phyloP scores from a whole-genome alignment of 176 grass and related monocot genomes.

The Cenchrus fungigraminus region DNA sequence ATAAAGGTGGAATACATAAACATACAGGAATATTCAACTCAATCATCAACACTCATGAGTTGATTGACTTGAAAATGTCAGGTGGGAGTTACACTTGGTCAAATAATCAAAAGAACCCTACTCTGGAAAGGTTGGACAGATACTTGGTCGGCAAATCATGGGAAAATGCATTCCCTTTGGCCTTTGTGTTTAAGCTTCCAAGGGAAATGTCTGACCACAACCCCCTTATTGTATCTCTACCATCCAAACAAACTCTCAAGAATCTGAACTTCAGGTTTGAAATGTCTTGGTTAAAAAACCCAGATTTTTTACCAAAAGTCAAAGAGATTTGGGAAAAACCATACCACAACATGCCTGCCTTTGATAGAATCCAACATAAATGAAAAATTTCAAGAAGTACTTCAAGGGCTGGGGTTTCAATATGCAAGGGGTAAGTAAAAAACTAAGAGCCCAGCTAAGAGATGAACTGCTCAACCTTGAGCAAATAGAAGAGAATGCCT shows the following conservation, averaged over 20 bases:
- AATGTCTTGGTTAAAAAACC: not conserved
- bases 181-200: fast-evolving
- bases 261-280: not conserved
- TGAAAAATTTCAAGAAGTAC: not conserved
- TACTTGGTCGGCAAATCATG: too few species aligned
- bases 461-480: not conserved
- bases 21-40: too few species aligned
- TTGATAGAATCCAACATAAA: not conserved
- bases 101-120: too few species aligned
- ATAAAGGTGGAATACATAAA: too few species aligned
- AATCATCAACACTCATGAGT: too few species aligned
- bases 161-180: not conserved
- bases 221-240: not conserved
- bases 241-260: too few species aligned
- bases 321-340: not conserved
- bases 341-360: fast-evolving
- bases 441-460: not conserved
- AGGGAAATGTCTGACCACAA: not conserved
- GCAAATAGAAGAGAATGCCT: not conserved
- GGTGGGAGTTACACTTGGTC: too few species aligned
- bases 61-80: too few species aligned
- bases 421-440: not conserved
- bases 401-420: not conserved
- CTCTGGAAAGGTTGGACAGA: too few species aligned
- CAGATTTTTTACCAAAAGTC: not conserved